Evolutionary conservation across 257 asterid species (phyloP).

Genomic region (Solanum boliviense): DNA sequence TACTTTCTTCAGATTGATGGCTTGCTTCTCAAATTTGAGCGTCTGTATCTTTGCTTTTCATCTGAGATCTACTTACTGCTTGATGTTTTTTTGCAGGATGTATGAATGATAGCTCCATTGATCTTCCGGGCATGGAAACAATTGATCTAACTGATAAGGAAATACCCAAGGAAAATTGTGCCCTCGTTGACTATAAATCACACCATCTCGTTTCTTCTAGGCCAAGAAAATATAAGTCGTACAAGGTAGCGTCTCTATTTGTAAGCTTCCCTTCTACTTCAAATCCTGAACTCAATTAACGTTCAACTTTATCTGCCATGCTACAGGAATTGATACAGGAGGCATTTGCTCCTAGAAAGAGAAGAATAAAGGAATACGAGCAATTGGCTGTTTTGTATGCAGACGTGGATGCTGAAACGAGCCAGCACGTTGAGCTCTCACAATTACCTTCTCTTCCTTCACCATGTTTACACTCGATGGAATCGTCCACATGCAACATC

Average conservation of each 20-base stretch:
- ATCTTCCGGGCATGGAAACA: constrained; percentile 36
- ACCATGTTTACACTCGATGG: neutral
- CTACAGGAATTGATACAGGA: constrained; percentile 47
- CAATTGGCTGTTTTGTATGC: constrained; percentile 49
- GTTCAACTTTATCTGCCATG: neutral
- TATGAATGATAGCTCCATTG: constrained; percentile 5
- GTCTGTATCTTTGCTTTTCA: neutral
- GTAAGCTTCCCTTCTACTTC: neutral
- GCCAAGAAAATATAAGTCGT: constrained; percentile 44
- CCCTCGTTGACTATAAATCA: constrained; percentile 7
- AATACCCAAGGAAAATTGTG: constrained; percentile 17
- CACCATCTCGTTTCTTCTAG: constrained; percentile 18
- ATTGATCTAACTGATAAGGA: constrained; percentile 41
- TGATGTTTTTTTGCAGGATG: constrained; percentile 17
- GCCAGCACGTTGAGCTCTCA: constrained; percentile 14
- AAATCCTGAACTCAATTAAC: neutral
- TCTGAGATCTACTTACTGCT: neutral
- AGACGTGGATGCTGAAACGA: constrained; percentile 42
- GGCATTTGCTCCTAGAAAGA: constrained; percentile 51
- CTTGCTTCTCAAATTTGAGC: neutral
- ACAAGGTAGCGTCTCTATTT: constrained; percentile 34
- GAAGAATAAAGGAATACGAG: constrained; percentile 64
- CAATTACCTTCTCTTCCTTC: constrained; percentile 8
- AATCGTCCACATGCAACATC: constrained; percentile 15
- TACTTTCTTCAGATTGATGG: neutral